Base-by-base conservation (phyloP, 108 stramenopile genomes). In the Cyclotella distinguenda region DNA sequence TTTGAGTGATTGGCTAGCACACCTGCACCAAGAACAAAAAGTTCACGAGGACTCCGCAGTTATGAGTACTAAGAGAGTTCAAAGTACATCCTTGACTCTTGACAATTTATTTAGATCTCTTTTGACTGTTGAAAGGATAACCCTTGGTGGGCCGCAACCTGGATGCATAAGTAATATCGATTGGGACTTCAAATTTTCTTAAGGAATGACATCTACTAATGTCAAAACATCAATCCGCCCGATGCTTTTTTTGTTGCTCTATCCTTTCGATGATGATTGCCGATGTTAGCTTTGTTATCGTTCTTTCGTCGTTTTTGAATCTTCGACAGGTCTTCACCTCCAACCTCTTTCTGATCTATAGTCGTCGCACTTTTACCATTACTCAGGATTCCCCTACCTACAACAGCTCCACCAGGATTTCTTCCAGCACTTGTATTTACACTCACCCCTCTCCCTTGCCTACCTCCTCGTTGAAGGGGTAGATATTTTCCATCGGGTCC, bases 401-500 rank as follows among this genome's bases (percentile, higher is more conserved):
- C n/a, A n/a, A n/a, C n/a, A 12, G 21, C 35, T 40, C 39, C 35
- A 7, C 50, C 38, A 18, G 46, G 40, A 28, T 34, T 28, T 30
- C 56, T 64, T 55, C 44, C 61, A 25, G 35, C 66, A 21, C 34
- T 15, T 15, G 25, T 26, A 50, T 16, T 52, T n/a, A 30, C 22
- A 12, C 16, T 34, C 42, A 49, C 43, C 38, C 57, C 52, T 34
- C 52, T 44, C 25, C 51, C 68, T 50, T 80, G 81, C 51, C 77
- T 79, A 19, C 68, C 73, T 31, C 73, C 78, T 2, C 64, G 72
- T 33, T 82, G 80, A 10, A 70, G 53, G 18, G 84, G 84, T 44
- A 89, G 72, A 40, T 85, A 77, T 60, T 79, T 86, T 21, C 90
- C 90, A 66, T 91, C 87, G 2, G 86, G 78, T 26, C 87, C 90